A percentile compares a stretch with the other conserved stretches of the same genome.
Evolutionary conservation across 208 protist genomes (phyloP).

Genomic region (Wallacemonas sp.): DNA sequence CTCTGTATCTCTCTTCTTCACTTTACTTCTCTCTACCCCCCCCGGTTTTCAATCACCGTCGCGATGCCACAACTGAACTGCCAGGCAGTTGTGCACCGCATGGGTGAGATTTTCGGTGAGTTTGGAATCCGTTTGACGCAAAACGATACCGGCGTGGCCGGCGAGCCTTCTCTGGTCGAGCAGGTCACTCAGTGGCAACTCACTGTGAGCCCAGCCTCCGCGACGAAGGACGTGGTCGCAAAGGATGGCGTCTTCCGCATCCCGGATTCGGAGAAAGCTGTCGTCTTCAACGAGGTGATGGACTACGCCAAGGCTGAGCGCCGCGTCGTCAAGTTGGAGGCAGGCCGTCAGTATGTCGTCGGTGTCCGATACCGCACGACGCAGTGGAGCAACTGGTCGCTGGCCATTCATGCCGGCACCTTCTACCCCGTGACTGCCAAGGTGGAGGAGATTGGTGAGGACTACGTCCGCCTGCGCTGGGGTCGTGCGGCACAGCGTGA

Average conservation of each 20-base stretch:
- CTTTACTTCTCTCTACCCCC: neutral
- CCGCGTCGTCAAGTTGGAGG: constrained; percentile 85
- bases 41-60: neutral
- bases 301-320: constrained; percentile 30
- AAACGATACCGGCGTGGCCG: constrained; percentile 14
- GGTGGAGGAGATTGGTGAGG: constrained; percentile 77
- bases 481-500: constrained; percentile 45
- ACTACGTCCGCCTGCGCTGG: constrained; percentile 85
- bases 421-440: constrained; percentile 51
- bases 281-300: constrained; percentile 50
- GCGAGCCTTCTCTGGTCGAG: constrained; percentile 5
- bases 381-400: constrained; percentile 79
- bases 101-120: constrained; percentile 89
- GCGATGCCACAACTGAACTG: constrained; percentile 52
- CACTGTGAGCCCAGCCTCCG: constrained; percentile 24
- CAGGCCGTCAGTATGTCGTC: constrained; percentile 53
- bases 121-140: constrained; percentile 58
- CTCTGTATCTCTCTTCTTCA: too few relatives aligned
- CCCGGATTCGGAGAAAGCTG: constrained; percentile 11
- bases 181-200: constrained; percentile 74
- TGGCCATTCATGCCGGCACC: constrained; percentile 45
- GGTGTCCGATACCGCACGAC: constrained; percentile 55
- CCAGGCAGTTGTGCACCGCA: constrained; percentile 78
- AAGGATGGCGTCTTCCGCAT: constrained; percentile 8
- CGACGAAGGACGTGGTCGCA: constrained; percentile 18